Percentiles rank a stretch among this genome's conserved stretches.
phyloP scores from a whole-genome alignment of 2,329 filamentous ascomycete genomes.

The Colletotrichum cereale region DNA sequence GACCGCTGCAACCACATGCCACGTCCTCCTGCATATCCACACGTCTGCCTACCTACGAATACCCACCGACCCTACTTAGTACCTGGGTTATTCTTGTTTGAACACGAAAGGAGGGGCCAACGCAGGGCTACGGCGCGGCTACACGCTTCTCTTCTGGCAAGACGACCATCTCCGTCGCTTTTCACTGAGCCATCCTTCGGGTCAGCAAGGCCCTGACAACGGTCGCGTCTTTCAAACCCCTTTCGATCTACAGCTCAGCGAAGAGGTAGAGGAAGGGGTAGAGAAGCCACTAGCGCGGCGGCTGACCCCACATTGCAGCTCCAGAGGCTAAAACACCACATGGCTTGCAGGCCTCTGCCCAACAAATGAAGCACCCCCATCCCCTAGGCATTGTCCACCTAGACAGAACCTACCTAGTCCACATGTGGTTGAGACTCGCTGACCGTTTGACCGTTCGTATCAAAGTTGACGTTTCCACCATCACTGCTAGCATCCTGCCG shows the following conservation, averaged over 20 bases:
- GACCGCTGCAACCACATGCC: conserved; percentile 40
- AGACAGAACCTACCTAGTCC: conserved; percentile 5
- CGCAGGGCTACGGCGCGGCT: conserved; percentile 13
- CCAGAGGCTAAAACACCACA: conserved; percentile 37
- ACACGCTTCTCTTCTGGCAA: conserved; percentile 2
- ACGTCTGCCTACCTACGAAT: conserved; percentile 1
- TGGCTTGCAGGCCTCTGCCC: conserved; percentile 18
- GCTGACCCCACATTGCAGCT: conserved; percentile 34
- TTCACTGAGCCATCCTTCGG: conserved; percentile 1
- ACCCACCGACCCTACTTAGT: neutral
- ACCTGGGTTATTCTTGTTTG: conserved; percentile 29
- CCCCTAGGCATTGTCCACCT: conserved; percentile 18
- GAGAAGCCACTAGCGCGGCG: conserved; percentile 6
- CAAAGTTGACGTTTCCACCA: conserved; percentile 10
- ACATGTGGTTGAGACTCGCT: conserved; percentile 8
- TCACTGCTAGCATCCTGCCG: neutral
- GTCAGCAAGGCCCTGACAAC: neutral
- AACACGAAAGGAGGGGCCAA: conserved; percentile 10
- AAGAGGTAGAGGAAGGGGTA: neutral
- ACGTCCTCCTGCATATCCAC: conserved; percentile 25
- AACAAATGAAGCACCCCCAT: conserved; percentile 12
- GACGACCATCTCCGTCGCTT: conserved; percentile 5
- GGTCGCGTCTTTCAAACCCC: conserved; percentile 12
- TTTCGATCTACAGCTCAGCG: conserved; percentile 23
- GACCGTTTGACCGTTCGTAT: conserved; percentile 8